These are phyloP conservation scores for Saksenaea oblongispora DNA, from an alignment of 371 early-diverging fungal genomes.

Conservation along the genomic window DNA sequence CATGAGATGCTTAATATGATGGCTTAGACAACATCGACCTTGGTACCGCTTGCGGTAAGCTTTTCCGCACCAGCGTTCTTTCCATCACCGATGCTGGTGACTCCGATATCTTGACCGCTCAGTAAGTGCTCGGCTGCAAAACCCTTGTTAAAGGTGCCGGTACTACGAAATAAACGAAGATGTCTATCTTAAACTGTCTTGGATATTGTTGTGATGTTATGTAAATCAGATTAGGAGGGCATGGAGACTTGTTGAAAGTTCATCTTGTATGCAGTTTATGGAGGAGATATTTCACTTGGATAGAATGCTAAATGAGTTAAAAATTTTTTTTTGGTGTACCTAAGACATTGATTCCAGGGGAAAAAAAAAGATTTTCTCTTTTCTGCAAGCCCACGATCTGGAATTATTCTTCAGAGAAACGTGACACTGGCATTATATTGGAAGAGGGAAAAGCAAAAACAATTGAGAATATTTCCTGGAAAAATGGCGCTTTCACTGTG, in stretches of 20 bases:
- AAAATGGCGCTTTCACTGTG: too few relatives aligned
- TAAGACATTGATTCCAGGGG: too few relatives aligned
- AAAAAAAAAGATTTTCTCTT: too few relatives aligned
- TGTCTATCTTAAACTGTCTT: background rate
- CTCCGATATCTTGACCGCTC: slow-evolving; percentile 61
- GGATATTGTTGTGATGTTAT: background rate
- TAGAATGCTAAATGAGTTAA: too few relatives aligned
- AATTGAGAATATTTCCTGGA: too few relatives aligned
- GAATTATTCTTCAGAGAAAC: too few relatives aligned
- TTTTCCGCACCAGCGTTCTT: slow-evolving; percentile 86
- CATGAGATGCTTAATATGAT: background rate
- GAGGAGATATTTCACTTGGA: too few relatives aligned
- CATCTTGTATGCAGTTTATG: too few relatives aligned
- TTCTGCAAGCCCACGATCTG: too few relatives aligned
- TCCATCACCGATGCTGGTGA: slow-evolving; percentile 97
- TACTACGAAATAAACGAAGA: background rate
- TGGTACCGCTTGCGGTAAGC: slow-evolving; percentile 98
- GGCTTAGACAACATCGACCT: slow-evolving; percentile 89
- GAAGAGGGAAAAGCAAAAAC: too few relatives aligned
- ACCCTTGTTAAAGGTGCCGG: background rate
- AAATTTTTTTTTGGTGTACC: background rate
- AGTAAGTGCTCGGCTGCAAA: slow-evolving; percentile 19
- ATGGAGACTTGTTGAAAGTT: background rate
- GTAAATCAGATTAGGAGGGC: background rate
- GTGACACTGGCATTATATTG: too few relatives aligned